phyloP scores from a whole-genome alignment of 768 basidiomycete genomes.

The Ramaria sp. region DNA sequence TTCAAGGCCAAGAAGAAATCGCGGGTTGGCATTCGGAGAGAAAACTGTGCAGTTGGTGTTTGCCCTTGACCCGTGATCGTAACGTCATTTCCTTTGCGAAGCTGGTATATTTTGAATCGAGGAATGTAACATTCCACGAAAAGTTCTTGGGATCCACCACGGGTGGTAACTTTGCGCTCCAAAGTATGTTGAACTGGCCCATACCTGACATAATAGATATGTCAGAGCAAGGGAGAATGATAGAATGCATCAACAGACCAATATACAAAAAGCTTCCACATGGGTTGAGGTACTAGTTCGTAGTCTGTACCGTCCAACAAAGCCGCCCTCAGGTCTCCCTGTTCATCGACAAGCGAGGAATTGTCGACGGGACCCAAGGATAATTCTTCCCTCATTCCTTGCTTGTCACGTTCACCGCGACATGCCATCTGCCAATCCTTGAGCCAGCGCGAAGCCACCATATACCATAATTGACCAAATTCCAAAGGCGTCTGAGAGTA shows the following conservation, averaged over 20 bases:
- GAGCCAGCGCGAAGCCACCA: constrained; percentile 65
- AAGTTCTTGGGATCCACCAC: constrained; percentile 38
- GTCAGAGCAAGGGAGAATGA: not conserved
- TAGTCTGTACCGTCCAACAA: constrained; percentile 57
- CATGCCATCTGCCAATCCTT: constrained; percentile 66
- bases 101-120: constrained; percentile 42
- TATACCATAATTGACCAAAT: constrained; percentile 67
- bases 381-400: constrained; percentile 47
- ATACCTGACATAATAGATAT: constrained; percentile 42
- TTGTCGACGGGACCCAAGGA: constrained; percentile 74
- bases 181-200: constrained; percentile 46
- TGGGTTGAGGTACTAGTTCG: constrained; percentile 61
- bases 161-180: constrained; percentile 54
- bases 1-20: not conserved
- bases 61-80: not conserved
- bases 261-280: constrained; percentile 53
- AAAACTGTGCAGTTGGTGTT: not conserved
- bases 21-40: not conserved
- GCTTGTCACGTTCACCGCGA: constrained; percentile 56
- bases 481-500: constrained; percentile 39
- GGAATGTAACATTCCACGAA: constrained; percentile 68
- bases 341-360: constrained; percentile 43
- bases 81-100: constrained; percentile 16
- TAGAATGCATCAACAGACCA: constrained; percentile 46
- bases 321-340: constrained; percentile 25